These are phyloP conservation scores for Leonotis leonurus DNA, from an alignment of 257 asterid species.

Conservation along the genomic window DNA sequence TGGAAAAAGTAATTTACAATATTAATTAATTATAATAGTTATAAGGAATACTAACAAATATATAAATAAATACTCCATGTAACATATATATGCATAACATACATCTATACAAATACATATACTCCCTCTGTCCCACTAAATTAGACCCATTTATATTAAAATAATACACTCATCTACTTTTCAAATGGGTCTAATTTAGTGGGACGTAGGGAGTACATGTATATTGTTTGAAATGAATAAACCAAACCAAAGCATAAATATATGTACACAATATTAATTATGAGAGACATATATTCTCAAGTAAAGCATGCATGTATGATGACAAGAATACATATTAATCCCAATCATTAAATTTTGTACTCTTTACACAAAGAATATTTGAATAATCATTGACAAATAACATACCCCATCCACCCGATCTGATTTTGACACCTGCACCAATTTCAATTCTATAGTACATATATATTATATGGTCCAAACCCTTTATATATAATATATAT, in stretches of 20 bases:
- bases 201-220: no score
- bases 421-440: slow-evolving; percentile 23
- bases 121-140: no score
- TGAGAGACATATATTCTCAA: slow-evolving; percentile 17
- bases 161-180: no score
- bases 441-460: background rate
- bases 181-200: no score
- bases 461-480: slow-evolving; percentile 9
- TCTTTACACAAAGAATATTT: slow-evolving; percentile 12
- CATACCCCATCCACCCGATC: slow-evolving; percentile 33
- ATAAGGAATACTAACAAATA: no score
- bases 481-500: background rate
- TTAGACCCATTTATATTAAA: no score
- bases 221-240: no score
- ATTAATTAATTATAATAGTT: no score
- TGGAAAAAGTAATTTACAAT: no score
- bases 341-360: slow-evolving; percentile 35
- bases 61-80: no score
- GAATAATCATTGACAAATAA: slow-evolving; percentile 23
- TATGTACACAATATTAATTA: slow-evolving; percentile 13
- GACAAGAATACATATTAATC: slow-evolving; percentile 27
- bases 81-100: no score
- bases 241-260: slow-evolving; percentile 4
- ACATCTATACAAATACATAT: background rate
- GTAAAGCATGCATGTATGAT: slow-evolving; percentile 21